Percentiles rank a stretch among this genome's conserved stretches.
phyloP scores from a whole-genome alignment of 257 asterid genomes.

The Gentiana straminea region DNA sequence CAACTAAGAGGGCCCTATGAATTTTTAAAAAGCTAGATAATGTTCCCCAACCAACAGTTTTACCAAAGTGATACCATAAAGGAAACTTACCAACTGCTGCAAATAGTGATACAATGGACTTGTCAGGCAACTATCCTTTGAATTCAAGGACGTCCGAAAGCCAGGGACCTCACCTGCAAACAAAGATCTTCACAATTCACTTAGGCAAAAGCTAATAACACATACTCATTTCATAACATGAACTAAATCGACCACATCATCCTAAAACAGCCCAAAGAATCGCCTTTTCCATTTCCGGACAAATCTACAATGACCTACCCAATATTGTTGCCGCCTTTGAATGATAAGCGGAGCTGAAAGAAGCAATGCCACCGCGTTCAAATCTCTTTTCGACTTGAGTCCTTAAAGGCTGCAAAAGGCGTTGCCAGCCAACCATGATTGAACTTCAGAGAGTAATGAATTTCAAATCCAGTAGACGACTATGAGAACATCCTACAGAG shows the following conservation, averaged over 20 bases:
- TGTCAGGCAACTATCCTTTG: slow-evolving; percentile 28
- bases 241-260: neutral
- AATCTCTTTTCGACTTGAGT: slow-evolving; percentile 55
- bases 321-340: slow-evolving; percentile 41
- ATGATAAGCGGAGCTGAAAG: slow-evolving; percentile 33
- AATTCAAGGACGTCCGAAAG: slow-evolving; percentile 26
- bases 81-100: slow-evolving; percentile 45
- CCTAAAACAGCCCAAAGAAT: neutral
- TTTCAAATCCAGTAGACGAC: neutral
- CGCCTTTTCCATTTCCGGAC: neutral
- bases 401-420: slow-evolving; percentile 50
- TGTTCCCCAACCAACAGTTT: no score
- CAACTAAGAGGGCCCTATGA: no score
- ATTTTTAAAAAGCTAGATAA: no score
- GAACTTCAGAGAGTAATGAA: slow-evolving; percentile 10
- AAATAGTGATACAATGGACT: slow-evolving; percentile 41
- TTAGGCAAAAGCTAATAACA: no score
- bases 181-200: slow-evolving; percentile 1
- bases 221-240: neutral
- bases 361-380: slow-evolving; percentile 26
- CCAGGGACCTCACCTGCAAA: slow-evolving; percentile 43
- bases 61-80: no score
- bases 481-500: neutral
- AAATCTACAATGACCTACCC: slow-evolving; percentile 29
- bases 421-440: slow-evolving; percentile 70